phyloP scores from a whole-genome alignment of 345 rosid genomes.

The Eucalyptus brandiana region DNA sequence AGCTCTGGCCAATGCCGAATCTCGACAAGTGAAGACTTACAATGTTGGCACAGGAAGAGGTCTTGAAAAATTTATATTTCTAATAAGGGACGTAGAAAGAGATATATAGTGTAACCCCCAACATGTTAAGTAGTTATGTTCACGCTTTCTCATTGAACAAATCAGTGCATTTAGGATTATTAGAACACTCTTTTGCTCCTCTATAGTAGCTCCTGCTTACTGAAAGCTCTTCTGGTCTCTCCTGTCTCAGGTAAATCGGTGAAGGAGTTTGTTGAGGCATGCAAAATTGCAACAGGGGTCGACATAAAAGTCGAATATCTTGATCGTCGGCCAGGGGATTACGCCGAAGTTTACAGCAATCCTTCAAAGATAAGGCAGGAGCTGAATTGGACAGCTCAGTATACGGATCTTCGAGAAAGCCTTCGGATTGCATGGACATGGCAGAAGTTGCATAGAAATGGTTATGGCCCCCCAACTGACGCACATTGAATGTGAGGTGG shows the following conservation, averaged over 20 bases:
- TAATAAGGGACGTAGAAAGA: not conserved
- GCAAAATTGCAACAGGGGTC: conserved; percentile 77
- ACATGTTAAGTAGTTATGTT: not conserved
- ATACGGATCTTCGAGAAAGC: conserved; percentile 77
- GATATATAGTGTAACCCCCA: not conserved
- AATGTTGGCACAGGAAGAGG: conserved; percentile 96
- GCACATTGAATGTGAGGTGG: not conserved
- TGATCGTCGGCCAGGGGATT: conserved; percentile 94
- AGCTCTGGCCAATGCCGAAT: conserved; percentile 69
- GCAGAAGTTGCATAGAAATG: conserved; percentile 71
- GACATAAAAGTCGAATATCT: conserved; percentile 64
- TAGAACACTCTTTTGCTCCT: not conserved
- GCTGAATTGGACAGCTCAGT: conserved; percentile 81
- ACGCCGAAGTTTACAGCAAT: conserved; percentile 84
- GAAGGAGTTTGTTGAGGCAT: conserved; percentile 94
- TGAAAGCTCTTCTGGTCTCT: conserved; percentile 18
- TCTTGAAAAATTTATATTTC: not conserved
- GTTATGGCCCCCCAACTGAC: conserved; percentile 35
- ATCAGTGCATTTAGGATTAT: not conserved
- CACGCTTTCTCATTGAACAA: not conserved
- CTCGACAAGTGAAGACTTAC: conserved; percentile 71
- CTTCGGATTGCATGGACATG: conserved; percentile 82
- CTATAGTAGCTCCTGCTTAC: not conserved
- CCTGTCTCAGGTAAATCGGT: conserved; percentile 33
- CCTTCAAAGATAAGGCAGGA: conserved; percentile 66